Base-by-base conservation (phyloP, 1,284 basidiomycete species). In the Rhizoctonia solani region DNA sequence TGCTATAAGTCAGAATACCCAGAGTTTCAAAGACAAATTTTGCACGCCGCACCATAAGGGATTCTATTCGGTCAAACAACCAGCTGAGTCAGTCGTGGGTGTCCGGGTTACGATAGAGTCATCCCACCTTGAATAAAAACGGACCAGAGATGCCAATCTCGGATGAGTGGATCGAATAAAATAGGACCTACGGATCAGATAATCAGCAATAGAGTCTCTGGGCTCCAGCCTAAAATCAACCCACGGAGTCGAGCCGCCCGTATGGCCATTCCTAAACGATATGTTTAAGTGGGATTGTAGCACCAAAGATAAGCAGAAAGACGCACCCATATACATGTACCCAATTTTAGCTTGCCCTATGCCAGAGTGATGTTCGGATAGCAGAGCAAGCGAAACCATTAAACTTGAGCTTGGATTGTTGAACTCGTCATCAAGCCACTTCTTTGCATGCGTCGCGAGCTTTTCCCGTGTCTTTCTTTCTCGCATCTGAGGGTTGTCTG, bases 321-420 rank as follows among this genome's bases (percentile, higher is more conserved):
- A 39, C 52, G 2, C 14, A 66, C 65, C 65, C 23, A 55, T 23
- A 16, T 66, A 66, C 65, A 66, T 66, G 23, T 66, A 66, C 5
- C 65, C 65, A 19, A 32, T 32, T 21, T 54, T 27, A 2, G 30
- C 21, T 29, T 66, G 41, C 19, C 65, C 65, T n/a, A 66, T 29
- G 14, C 65, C 53, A 32, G 32, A 41, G 16, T 46, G 53, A 29
- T 66, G 30, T n/a, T 66, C 65, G 14, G 65, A 37, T 9, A 66
- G 32, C 9, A 66, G 13, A 1, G 44, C 32, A 21, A 66, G 44
- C 29, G 65, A 37, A n/a, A 34, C 41, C 2, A 66, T 44, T 11
- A 55, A 19, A 23, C 53, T 41, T 14, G 29, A 41, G 19, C 29
- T 29, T 23, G 65, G 29, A 25, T 29, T 30, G n/a, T 27, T 34